Evolutionary conservation across 352 stramenopile genomes (phyloP), one percentile per base, ranked within the genome.

Genomic region (Phytophthora fragariae): DNA sequence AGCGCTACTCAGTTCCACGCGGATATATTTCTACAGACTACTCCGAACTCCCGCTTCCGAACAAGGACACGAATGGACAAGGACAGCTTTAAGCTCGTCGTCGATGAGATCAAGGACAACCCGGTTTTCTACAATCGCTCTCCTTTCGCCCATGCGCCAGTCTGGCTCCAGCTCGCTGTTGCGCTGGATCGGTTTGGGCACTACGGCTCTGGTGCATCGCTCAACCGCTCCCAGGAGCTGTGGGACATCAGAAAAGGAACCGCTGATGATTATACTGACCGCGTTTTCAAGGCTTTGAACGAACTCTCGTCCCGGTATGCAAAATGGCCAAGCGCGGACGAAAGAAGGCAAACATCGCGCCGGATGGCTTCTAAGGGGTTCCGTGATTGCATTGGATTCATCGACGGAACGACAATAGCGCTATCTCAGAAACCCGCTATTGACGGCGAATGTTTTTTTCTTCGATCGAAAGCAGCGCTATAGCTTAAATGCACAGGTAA

Each of bases 91-190:
- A 19, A 17, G 12, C 19, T 24, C 6, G 21, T 57, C 6, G 11
- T 57, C 21, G 17, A 24, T 14, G 27, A 57, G 6, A 57, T 57
- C 2, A 10, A 57, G 19, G 52, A 19, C 8, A 44, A 58, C 21
- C 29, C n/a, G 3, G 50, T 53, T 10, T 62, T 62, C 27, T 19
- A 35, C 57, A 53, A 52, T 19, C 19, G 31, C 10, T n/a, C 35
- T 11, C 17, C 19, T 5, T 58, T 57, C 33, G 17, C 46, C 12
- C 54, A 63, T 33, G 54, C 62, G 24, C 62, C 53, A 7, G 54
- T 70, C 2, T 62, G 62, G 27, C 31, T 69, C 3, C 62, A 69
- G 52, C 41, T 62, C 10, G 47, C 41, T 3, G 62, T 70, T 2
- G 21, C 54, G 2, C 44, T 70, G 3, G 62, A 70, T 39, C 17